These are phyloP conservation scores for Chrysosporium queenslandicum DNA, from an alignment of 2,329 filamentous ascomycete genomes.

Conservation along the genomic window DNA sequence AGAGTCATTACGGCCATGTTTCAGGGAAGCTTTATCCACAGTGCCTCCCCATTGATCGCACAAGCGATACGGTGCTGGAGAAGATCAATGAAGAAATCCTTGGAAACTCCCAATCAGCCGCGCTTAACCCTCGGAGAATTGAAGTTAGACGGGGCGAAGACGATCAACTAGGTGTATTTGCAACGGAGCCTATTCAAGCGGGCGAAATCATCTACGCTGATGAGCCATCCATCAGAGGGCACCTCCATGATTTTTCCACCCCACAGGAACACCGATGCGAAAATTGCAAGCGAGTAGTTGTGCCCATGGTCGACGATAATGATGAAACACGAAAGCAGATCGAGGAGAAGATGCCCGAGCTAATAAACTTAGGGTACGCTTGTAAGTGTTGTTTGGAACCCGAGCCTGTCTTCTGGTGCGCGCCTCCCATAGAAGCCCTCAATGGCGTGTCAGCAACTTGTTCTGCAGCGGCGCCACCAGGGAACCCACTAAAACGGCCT, in stretches of 20 bases:
- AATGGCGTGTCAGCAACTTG: background rate
- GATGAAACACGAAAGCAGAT: background rate
- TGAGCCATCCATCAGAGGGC: constrained; percentile 29
- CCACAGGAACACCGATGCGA: constrained; percentile 20
- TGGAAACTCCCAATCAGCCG: constrained; percentile 14
- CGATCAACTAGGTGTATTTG: constrained; percentile 23
- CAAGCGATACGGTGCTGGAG: constrained; percentile 15
- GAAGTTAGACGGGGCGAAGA: constrained; percentile 2
- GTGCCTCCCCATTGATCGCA: constrained; percentile 18
- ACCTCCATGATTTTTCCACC: constrained; percentile 20
- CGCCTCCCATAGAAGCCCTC: background rate
- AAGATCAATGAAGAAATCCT: constrained; percentile 23
- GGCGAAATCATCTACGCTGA: constrained; percentile 25
- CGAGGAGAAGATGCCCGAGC: background rate
- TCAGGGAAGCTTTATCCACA: constrained; percentile 24
- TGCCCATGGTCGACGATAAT: background rate
- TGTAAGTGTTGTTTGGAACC: constrained; percentile 5
- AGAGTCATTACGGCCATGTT: constrained; percentile 21
- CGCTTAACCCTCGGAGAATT: constrained; percentile 12
- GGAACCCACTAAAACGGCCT: background rate
- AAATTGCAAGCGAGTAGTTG: constrained; percentile 21
- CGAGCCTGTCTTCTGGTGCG: constrained; percentile 11
- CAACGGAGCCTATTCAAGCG: constrained; percentile 20
- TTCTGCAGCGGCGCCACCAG: background rate
- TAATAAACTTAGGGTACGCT: background rate